These are phyloP conservation scores for Nitzschia palea DNA, from an alignment of 108 stramenopile species.

Conservation along the genomic window DNA sequence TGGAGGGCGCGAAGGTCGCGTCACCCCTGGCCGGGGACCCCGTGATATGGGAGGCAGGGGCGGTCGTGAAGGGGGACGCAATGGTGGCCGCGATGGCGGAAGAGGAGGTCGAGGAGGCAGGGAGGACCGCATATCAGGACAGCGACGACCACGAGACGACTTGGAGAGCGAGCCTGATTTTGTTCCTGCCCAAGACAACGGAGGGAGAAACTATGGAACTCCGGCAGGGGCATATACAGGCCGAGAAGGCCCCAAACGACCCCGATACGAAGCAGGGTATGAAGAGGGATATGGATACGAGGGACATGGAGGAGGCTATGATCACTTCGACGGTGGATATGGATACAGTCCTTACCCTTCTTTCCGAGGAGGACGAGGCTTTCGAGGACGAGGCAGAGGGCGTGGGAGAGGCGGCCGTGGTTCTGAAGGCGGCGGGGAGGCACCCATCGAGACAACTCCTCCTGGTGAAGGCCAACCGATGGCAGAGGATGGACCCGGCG, in stretches of 20 bases:
- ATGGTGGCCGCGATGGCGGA: conserved; percentile 21
- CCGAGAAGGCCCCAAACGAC: conserved; percentile 16
- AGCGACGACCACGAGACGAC: conserved; percentile 17
- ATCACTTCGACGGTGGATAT: conserved; percentile 20
- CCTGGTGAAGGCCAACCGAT: not conserved
- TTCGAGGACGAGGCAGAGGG: conserved; percentile 20
- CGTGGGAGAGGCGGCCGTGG: conserved; percentile 27
- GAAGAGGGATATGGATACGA: conserved; percentile 22
- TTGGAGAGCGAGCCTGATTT: conserved; percentile 20
- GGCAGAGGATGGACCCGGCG: not conserved
- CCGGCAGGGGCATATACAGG: conserved; percentile 29
- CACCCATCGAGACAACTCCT: not conserved
- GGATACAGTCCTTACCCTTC: conserved; percentile 8
- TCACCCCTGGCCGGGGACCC: conserved; percentile 14
- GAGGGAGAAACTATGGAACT: conserved; percentile 12
- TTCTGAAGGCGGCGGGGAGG: conserved; percentile 15
- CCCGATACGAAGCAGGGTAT: conserved; percentile 27
- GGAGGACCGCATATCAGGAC: conserved; percentile 5
- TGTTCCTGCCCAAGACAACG: not conserved
- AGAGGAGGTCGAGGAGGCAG: conserved; percentile 30
- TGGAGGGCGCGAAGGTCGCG: conserved; percentile 21
- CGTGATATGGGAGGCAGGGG: conserved; percentile 6
- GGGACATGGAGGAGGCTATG: conserved; percentile 10
- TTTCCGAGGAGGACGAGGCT: conserved; percentile 16
- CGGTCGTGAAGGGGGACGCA: conserved; percentile 16